These are phyloP conservation scores for Claviceps cyperi DNA, from an alignment of 2,329 filamentous ascomycete genomes.

Conservation along the genomic window DNA sequence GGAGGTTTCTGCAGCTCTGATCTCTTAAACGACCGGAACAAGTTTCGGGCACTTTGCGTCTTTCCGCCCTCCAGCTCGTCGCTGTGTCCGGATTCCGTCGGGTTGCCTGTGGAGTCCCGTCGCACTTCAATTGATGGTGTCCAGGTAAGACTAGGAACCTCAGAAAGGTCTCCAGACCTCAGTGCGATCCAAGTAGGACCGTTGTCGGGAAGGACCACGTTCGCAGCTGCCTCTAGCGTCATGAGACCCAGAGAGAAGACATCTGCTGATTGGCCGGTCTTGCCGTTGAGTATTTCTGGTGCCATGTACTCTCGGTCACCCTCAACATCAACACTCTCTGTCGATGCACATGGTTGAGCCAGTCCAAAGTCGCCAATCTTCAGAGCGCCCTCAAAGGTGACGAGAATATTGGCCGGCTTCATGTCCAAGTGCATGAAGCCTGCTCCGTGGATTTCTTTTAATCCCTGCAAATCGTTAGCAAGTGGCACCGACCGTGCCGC, in stretches of 20 bases:
- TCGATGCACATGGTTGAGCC: constrained; percentile 65
- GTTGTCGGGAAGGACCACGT: constrained; percentile 87
- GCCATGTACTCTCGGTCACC: constrained; percentile 95
- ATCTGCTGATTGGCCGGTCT: constrained; percentile 81
- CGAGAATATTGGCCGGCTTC: constrained; percentile 73
- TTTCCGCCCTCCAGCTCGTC: constrained; percentile 19
- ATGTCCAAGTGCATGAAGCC: constrained; percentile 77
- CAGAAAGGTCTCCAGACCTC: constrained; percentile 75
- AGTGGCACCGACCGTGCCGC: background rate
- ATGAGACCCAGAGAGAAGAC: constrained; percentile 91
- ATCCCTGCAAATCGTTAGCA: constrained; percentile 41
- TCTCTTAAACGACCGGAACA: constrained; percentile 33
- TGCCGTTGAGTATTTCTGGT: constrained; percentile 76
- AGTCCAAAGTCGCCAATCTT: constrained; percentile 82
- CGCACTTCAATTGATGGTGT: constrained; percentile 55
- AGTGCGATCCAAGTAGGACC: constrained; percentile 83
- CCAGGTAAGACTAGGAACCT: constrained; percentile 77
- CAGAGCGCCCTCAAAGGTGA: constrained; percentile 65
- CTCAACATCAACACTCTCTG: constrained; percentile 68
- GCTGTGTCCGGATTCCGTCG: constrained; percentile 18
- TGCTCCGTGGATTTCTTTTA: constrained; percentile 79
- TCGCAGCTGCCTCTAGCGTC: constrained; percentile 85
- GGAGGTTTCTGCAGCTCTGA: constrained; percentile 50
- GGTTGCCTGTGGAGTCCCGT: constrained; percentile 53
- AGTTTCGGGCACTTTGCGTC: constrained; percentile 18